Base-by-base conservation (phyloP, 2,329 filamentous ascomycete genomes). In the Ophiostoma perfectum region DNA sequence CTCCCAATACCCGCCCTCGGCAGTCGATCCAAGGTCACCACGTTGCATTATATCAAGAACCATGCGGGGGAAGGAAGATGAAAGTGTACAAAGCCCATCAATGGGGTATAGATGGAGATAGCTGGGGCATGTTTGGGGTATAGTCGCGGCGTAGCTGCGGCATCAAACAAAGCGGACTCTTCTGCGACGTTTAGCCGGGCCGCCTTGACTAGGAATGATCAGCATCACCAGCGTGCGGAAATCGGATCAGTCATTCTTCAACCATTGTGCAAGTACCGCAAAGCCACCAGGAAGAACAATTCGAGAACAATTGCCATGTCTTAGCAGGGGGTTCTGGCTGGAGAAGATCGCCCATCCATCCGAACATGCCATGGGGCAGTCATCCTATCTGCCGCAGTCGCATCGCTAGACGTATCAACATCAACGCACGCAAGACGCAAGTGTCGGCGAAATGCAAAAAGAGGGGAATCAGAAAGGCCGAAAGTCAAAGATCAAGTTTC, bases 41-140 rank as follows among this genome's bases (percentile, higher is more conserved):
- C 27, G 55, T 60, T 18, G 27, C 55, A 60, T 36, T 38, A 60
- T 12, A 60, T 38, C 55, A 60, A 27, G 55, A 60, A 60, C 38
- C 11, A 27, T 60, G 55, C 36, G 55, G 55, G 55, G 55, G 16
- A 60, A 55, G 49, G 55, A 60, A 60, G 27, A 60, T 60, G 38
- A 38, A 60, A 60, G 55, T 60, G 27, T 38, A 60, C 27, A 60
- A 60, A 60, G 49, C 49, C 49, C n/a, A 9, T 9, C 16, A 12
- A 44, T 38, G 27, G 27, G 42, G 42, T 44, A 12, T 9, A 55
- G 49, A 60, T 60, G 55, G 49, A 36, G 55, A 60, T 16, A 16
- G 27, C 14, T 60, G 49, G 49, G 18, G n/a, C 49, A 55, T 27
- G 14, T 11, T 60, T 60, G 27, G 27, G 55, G 55, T 27, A 60